Base-by-base conservation (phyloP, 352 stramenopile genomes). In the Phytophthora hybrid region DNA sequence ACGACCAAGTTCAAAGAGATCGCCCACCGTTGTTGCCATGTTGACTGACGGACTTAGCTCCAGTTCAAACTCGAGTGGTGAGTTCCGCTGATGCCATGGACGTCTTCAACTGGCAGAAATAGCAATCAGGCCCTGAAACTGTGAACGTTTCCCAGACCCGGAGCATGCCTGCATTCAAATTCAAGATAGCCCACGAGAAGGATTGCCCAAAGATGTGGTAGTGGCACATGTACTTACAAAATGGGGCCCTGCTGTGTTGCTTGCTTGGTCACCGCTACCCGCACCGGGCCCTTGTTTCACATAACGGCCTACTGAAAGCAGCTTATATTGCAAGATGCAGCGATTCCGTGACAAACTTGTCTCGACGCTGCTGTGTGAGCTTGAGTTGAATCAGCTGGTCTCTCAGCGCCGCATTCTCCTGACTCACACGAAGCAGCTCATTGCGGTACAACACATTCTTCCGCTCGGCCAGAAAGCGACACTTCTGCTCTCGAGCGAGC, bases 361-460 rank as follows among this genome's bases (percentile, higher is more conserved):
- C 71, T 23, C 53, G 59, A 23, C 80, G 69, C 0, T 71, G 69
- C 18, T 79, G 63, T 16, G 46, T 49, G 2, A 51, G 49, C 31
- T 77, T 69, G 26, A 69, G 41, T 13, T 77, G 65, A 8, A 59
- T 63, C 23, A 90, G 41, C 49, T 84, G 72, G 59, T 81, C 85
- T 11, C 80, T 78, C 19, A 94, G 68, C 49, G 73, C 59, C 14
- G 79, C 46, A 61, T 90, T 94, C 67, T 90, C 83, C 11, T 92
- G 81, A 18, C 78, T 87, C 19, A 91, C 60, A 0, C 81, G 66
- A 53, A 87, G 54, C 18, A 94, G 69, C 52, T 90, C 87, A 32
- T 90, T 90, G 65, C 87, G 85, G 34, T 94, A 94, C 29, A 94
- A 19, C 34, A 92, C 88, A 66, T 92, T 92, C 74, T 92, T 92